Conservation (phyloP, 805 yeast species). For the Diddensiella transvaalensis region DNA sequence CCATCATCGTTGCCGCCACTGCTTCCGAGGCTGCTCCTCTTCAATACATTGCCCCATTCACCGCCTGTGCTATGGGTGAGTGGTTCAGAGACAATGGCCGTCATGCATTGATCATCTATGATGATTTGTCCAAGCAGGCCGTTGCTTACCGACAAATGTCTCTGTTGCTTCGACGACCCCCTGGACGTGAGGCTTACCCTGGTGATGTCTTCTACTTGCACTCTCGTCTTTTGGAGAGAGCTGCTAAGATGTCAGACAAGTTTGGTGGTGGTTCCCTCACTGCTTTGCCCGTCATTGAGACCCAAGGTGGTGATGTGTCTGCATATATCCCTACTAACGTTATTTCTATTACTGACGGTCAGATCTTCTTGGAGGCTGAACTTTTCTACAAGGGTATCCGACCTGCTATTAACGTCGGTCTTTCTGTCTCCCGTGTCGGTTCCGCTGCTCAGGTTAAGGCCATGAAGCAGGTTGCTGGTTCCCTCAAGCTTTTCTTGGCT, state of each 20-base stretch:
- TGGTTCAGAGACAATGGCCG: slow-evolving; percentile 99
- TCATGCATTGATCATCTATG: slow-evolving; percentile 95
- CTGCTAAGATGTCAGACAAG: slow-evolving; percentile 91
- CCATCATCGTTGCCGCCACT: slow-evolving; percentile 98
- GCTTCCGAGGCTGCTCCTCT: slow-evolving; percentile 99
- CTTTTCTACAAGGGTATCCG: slow-evolving; percentile 99
- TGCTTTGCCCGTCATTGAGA: slow-evolving; percentile 94
- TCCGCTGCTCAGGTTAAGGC: slow-evolving; percentile 99
- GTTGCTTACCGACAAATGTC: slow-evolving; percentile 99
- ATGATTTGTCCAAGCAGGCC: slow-evolving; percentile 98
- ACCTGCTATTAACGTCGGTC: slow-evolving; percentile 99
- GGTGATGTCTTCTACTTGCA: slow-evolving; percentile 96
- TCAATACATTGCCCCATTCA: slow-evolving; percentile 99
- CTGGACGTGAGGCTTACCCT: slow-evolving; percentile 96
- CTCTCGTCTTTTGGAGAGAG: slow-evolving; percentile 93
- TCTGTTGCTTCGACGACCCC: slow-evolving; percentile 93
- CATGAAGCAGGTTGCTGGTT: slow-evolving; percentile 99
- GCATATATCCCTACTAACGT: slow-evolving; percentile 98
- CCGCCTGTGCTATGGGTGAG: slow-evolving; percentile 99
- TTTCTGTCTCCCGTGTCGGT: slow-evolving; percentile 99
- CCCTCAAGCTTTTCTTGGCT: slow-evolving; percentile 99
- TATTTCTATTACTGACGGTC: slow-evolving; percentile 96
- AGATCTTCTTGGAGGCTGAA: slow-evolving; percentile 98
- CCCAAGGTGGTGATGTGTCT: slow-evolving; percentile 99
- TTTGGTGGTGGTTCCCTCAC: slow-evolving; percentile 93